Conservation (phyloP, 2,329 filamentous ascomycete genomes). For the Penicillium sp. region DNA sequence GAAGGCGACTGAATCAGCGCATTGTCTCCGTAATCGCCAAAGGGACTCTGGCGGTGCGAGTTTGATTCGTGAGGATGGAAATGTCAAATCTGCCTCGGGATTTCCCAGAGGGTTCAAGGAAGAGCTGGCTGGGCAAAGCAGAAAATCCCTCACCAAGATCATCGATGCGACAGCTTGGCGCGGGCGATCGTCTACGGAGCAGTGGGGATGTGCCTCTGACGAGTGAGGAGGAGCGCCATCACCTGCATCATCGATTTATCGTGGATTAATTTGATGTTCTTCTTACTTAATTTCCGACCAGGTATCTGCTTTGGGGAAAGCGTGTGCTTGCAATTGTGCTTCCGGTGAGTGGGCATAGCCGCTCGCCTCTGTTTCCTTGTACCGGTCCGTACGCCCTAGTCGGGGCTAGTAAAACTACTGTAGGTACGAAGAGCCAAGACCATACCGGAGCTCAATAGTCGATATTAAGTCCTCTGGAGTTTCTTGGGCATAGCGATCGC, state of each 20-base stretch:
- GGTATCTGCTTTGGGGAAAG: not conserved
- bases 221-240: constrained; percentile 1
- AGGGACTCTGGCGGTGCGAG: not conserved
- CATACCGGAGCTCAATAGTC: constrained; percentile 17
- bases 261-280: constrained; percentile 8
- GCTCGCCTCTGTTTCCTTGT: not conserved
- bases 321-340: constrained; percentile 2
- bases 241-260: constrained; percentile 3
- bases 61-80: not conserved
- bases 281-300: constrained; percentile 3
- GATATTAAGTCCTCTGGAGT: not conserved
- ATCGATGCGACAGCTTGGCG: constrained; percentile 36
- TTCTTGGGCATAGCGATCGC: not conserved
- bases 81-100: not conserved
- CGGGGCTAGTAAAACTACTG: constrained; percentile 32
- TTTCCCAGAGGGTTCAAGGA: not conserved
- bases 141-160: constrained; percentile 43
- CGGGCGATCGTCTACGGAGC: constrained; percentile 40
- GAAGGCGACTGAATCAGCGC: not conserved
- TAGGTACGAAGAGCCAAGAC: constrained; percentile 38
- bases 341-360: constrained; percentile 11
- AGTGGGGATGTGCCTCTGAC: constrained; percentile 25
- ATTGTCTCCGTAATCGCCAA: not conserved
- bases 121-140: constrained; percentile 8
- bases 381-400: constrained; percentile 12